Evolutionary conservation across 1,139 yeast genomes (phyloP).

Genomic region (Cylindricascospora bacillispora): DNA sequence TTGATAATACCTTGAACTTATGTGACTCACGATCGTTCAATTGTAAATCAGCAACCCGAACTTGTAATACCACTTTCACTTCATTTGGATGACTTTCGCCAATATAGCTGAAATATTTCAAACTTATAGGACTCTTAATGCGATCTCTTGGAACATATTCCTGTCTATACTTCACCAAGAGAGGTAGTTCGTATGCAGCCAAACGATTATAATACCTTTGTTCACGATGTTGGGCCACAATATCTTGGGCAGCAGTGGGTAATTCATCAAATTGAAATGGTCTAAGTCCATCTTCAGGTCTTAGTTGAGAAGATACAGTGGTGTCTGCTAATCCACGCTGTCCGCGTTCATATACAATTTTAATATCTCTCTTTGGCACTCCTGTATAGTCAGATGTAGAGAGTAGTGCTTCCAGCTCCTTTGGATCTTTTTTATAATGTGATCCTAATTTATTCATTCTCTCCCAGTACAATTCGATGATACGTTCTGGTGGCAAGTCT

Average conservation of each 20-base stretch:
- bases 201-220: slow-evolving; percentile 58
- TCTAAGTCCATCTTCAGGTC: slow-evolving; percentile 25
- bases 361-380: slow-evolving; percentile 23
- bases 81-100: slow-evolving; percentile 65
- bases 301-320: slow-evolving; percentile 9
- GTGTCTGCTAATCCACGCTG: slow-evolving; percentile 24
- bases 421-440: slow-evolving; percentile 40
- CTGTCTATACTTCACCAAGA: slow-evolving; percentile 61
- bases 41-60: slow-evolving; percentile 42
- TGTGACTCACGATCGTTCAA: slow-evolving; percentile 44
- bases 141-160: slow-evolving; percentile 38
- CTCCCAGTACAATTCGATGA: slow-evolving; percentile 46
- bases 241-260: slow-evolving; percentile 47
- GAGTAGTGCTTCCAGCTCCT: slow-evolving; percentile 34
- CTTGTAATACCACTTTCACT: slow-evolving; percentile 51
- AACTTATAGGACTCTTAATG: slow-evolving; percentile 43
- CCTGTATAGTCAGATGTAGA: slow-evolving; percentile 30
- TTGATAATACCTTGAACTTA: slow-evolving; percentile 70
- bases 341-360: slow-evolving; percentile 27
- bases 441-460: slow-evolving; percentile 46
- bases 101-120: slow-evolving; percentile 61
- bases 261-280: slow-evolving; percentile 43
- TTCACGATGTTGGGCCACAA: slow-evolving; percentile 49
- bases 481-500: slow-evolving; percentile 50
- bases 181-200: slow-evolving; percentile 88